Percentiles rank a stretch among this genome's conserved stretches.
These are phyloP conservation scores for Populus tremula DNA, from an alignment of 345 rosid species.

Conservation along the genomic window DNA sequence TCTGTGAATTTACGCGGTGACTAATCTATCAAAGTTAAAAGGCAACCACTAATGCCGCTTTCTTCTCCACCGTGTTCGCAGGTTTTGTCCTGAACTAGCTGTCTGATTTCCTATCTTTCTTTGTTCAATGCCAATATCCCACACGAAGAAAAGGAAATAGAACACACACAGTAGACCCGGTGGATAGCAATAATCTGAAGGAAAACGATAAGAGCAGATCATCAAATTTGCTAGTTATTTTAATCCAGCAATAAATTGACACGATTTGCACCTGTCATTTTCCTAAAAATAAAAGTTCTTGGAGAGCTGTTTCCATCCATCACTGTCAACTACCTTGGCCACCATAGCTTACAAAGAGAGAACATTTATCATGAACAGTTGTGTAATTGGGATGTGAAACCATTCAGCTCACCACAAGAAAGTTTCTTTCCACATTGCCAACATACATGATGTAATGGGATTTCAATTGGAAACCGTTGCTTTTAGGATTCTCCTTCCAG, in stretches of 20 bases:
- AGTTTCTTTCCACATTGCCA: too few relatives aligned
- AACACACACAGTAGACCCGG: background rate
- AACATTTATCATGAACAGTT: background rate
- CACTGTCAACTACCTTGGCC: background rate
- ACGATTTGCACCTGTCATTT: background rate
- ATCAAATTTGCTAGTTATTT: background rate
- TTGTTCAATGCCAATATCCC: background rate
- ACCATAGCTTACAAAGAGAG: background rate
- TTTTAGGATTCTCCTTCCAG: too few relatives aligned
- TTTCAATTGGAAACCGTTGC: too few relatives aligned
- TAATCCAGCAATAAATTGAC: background rate
- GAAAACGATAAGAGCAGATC: background rate
- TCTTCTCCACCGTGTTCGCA: background rate
- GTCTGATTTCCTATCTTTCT: background rate
- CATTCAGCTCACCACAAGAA: too few relatives aligned
- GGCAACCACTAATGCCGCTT: background rate
- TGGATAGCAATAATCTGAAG: background rate
- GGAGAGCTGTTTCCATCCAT: background rate
- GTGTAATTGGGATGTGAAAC: too few relatives aligned
- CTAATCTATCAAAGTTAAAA: background rate
- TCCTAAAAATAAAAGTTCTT: background rate
- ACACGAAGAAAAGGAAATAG: background rate
- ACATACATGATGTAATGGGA: too few relatives aligned
- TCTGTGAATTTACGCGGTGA: constrained; percentile 14
- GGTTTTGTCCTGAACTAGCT: background rate